Base-by-base conservation (phyloP, 371 early-diverging fungal genomes). In the Apophysomyces elegans region DNA sequence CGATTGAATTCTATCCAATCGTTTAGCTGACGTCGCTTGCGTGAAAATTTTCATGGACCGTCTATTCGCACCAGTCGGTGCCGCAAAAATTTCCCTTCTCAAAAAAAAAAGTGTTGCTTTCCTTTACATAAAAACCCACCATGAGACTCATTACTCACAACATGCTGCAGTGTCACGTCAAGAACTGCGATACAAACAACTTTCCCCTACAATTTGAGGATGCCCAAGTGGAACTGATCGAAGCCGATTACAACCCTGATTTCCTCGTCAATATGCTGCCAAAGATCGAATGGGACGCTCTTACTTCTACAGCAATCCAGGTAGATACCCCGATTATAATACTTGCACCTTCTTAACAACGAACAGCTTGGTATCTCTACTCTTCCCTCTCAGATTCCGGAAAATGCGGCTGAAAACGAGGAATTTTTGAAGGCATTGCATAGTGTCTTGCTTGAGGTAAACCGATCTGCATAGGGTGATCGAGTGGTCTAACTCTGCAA, bases 101-200 rank as follows among this genome's bases (percentile, higher is more conserved):
- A 50, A n/a, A 1, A 16, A 7, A 21, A 16, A 50, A 50, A 41
- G 41, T 41, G 7, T 26, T 18, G 21, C n/a, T 21, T 50, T 11
- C 6, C 21, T 50, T 50, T 50, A 50, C n/a, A 4, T 21, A 50
- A 50, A 50, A 50, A 50, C 21, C 14, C 58, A 77, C 32, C 32
- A 94, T 94, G 93, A 84, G 97, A 79, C 91, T 98, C 70, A 87
- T 98, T 57, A 96, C 97, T 39, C 99, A 98, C 86, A 98, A 98
- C 83, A 93, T 98, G 95, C 88, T 98, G 59, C 94, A 95, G 83
- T 98, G 99, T 91, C 96, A 96, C 77, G 98, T 92, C 75, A 95
- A 94, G 79, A 90, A 90, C 81, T 98, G 99, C 87, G 88, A 83
- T 54, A 82, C 85, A 56, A 88, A 90, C 74, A 93, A 92, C 85